Conservation (phyloP, 495 filamentous ascomycete genomes). For the Penicillium chermesinum region DNA sequence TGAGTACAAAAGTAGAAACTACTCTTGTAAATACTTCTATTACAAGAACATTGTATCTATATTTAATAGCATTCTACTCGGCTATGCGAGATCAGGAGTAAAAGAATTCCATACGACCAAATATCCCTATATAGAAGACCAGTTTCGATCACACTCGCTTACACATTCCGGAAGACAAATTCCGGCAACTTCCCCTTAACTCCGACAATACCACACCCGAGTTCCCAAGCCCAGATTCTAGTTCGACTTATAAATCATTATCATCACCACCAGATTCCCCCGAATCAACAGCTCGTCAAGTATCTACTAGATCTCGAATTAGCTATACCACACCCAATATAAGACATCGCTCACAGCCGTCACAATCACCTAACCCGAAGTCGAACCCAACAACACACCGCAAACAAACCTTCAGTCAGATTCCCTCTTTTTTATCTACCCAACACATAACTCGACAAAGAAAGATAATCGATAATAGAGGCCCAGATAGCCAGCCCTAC, state of each 20-base stretch:
- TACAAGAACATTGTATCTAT: slow-evolving; percentile 22
- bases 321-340: slow-evolving; percentile 10
- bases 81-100: slow-evolving; percentile 23
- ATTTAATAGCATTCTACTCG: slow-evolving; percentile 26
- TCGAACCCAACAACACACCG: slow-evolving; percentile 16
- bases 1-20: slow-evolving; percentile 6
- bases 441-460: slow-evolving; percentile 11
- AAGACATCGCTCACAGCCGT: slow-evolving; percentile 3
- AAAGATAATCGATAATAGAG: background rate
- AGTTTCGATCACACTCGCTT: slow-evolving; percentile 20
- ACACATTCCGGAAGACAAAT: slow-evolving; percentile 16
- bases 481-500: slow-evolving; percentile 6
- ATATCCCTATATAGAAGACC: slow-evolving; percentile 19
- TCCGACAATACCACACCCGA: slow-evolving; percentile 11
- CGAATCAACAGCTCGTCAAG: slow-evolving; percentile 12
- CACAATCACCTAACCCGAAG: slow-evolving; percentile 19
- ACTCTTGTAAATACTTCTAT: slow-evolving; percentile 14
- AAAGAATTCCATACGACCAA: slow-evolving; percentile 19
- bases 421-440: slow-evolving; percentile 12
- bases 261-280: slow-evolving; percentile 14
- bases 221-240: slow-evolving; percentile 13
- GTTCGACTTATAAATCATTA: slow-evolving; percentile 17
- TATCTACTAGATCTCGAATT: slow-evolving; percentile 17
- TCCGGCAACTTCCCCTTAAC: slow-evolving; percentile 15
- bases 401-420: slow-evolving; percentile 25